These are phyloP conservation scores for Alternaria sp. DNA, from an alignment of 2,329 filamentous ascomycete species.

Conservation along the genomic window DNA sequence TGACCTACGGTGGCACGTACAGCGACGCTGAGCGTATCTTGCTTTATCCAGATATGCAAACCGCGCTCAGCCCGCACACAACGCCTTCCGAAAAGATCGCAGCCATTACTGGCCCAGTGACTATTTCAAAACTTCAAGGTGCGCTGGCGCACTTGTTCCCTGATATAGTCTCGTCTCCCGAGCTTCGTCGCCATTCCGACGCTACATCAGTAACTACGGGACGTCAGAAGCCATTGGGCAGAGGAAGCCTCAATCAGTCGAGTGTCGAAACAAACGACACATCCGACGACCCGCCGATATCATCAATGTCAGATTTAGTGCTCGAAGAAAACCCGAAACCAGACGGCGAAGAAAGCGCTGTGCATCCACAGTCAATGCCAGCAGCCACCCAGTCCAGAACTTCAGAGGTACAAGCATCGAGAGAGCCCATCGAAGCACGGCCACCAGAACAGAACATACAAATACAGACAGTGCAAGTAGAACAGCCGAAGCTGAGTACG, in stretches of 20 bases:
- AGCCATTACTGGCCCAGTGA: slow-evolving; percentile 7
- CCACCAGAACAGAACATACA: background rate
- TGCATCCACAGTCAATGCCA: background rate
- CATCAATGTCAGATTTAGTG: background rate
- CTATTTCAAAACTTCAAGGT: slow-evolving; percentile 6
- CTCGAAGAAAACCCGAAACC: background rate
- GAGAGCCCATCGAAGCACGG: background rate
- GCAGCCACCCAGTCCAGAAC: background rate
- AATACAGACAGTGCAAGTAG: background rate
- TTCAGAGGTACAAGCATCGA: background rate
- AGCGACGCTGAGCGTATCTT: background rate
- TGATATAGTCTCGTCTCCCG: background rate
- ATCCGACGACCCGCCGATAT: background rate
- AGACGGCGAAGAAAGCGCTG: background rate
- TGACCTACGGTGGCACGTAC: background rate
- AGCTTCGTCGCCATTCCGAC: background rate
- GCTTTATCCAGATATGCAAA: slow-evolving; percentile 6
- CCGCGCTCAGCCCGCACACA: background rate
- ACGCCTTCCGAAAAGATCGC: background rate
- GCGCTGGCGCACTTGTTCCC: slow-evolving; percentile 9
- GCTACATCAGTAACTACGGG: background rate
- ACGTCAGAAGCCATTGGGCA: background rate
- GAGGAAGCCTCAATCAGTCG: background rate
- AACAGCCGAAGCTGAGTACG: background rate
- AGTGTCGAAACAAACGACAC: background rate